Evolutionary conservation across 805 yeast genomes (phyloP).

Genomic region (Teunomyces funiuensis): DNA sequence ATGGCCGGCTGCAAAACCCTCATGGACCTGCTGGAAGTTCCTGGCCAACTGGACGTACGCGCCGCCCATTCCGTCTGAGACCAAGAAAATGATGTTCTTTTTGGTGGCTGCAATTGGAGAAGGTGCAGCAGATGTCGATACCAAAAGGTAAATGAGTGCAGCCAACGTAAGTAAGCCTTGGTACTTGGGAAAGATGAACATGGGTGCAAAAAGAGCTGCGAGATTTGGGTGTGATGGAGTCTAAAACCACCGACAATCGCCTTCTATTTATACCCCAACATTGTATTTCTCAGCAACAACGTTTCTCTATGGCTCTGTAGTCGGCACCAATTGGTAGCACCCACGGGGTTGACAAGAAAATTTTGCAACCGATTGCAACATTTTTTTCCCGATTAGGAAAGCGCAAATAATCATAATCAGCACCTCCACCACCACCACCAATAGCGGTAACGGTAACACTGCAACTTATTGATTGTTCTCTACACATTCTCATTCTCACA

Average conservation of each 20-base stretch:
- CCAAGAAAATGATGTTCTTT: slow-evolving; percentile 81
- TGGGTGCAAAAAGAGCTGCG: slow-evolving; percentile 3
- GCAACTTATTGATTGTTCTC: too few relatives aligned
- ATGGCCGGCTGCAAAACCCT: slow-evolving; percentile 53
- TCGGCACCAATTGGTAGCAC: background rate
- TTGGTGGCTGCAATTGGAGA: slow-evolving; percentile 29
- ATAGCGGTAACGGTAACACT: too few relatives aligned
- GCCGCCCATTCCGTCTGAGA: slow-evolving; percentile 96
- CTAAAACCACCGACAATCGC: background rate
- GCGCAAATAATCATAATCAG: too few relatives aligned
- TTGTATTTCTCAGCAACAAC: too few relatives aligned
- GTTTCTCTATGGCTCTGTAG: too few relatives aligned
- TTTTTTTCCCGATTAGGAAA: background rate
- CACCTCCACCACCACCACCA: too few relatives aligned
- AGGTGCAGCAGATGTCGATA: background rate
- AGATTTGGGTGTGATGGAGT: background rate
- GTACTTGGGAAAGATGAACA: slow-evolving; percentile 3
- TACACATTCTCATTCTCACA: too few relatives aligned
- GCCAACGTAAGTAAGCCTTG: slow-evolving; percentile 2
- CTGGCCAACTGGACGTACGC: slow-evolving; percentile 80
- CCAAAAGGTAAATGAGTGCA: slow-evolving; percentile 3
- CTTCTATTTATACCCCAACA: too few relatives aligned
- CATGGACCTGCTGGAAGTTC: slow-evolving; percentile 64
- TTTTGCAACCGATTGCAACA: slow-evolving; percentile 1
- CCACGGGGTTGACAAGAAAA: slow-evolving; percentile 4